Conservation (phyloP, 257 asterid genomes). For the Ligustrum vulgare region DNA sequence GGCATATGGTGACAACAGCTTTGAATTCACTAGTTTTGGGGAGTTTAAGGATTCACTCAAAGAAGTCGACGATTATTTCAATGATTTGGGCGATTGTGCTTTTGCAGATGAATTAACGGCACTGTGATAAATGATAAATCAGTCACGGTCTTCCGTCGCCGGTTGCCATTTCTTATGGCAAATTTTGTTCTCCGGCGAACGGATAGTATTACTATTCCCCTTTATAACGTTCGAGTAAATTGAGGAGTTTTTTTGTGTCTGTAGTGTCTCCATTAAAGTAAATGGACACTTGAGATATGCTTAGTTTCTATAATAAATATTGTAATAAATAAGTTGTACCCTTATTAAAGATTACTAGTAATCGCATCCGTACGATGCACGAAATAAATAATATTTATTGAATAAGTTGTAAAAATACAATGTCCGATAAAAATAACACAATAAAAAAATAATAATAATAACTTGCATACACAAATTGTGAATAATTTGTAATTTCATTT, state of each 20-base stretch:
- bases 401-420: too few species aligned
- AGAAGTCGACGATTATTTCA: conserved; percentile 24
- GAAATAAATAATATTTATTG: too few species aligned
- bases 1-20: background rate
- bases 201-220: background rate
- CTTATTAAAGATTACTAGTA: too few species aligned
- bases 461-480: too few species aligned
- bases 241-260: background rate
- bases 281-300: background rate
- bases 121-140: background rate
- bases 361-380: too few species aligned
- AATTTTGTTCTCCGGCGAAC: conserved; percentile 25
- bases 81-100: conserved; percentile 18
- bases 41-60: conserved; percentile 18
- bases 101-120: background rate
- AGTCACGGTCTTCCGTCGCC: background rate
- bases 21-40: background rate
- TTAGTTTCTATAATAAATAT: too few species aligned
- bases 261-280: background rate
- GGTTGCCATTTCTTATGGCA: conserved; percentile 24
- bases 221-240: background rate
- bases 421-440: too few species aligned
- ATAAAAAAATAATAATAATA: too few species aligned
- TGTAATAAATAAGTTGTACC: background rate
- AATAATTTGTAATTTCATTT: too few species aligned